Conservation (phyloP, 495 filamentous ascomycete genomes). For the Xylaria venustula region DNA sequence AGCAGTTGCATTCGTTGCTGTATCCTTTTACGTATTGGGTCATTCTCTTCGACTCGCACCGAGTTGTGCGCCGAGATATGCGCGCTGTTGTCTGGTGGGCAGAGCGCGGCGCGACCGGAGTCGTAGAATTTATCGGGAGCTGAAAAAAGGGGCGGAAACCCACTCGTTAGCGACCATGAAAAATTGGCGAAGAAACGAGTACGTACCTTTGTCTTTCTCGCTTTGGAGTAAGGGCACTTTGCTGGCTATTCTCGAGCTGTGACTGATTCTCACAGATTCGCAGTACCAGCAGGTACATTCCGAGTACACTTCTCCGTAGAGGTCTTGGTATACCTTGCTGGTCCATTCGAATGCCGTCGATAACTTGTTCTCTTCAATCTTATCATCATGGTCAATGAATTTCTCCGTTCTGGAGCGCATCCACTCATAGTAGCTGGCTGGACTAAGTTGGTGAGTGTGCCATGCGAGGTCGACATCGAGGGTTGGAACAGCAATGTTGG, state of each 20-base stretch:
- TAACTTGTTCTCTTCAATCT: conserved; percentile 65
- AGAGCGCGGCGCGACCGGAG: conserved; percentile 53
- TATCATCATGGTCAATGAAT: conserved; percentile 86
- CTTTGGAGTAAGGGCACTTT: conserved; percentile 42
- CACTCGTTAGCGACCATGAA: conserved; percentile 27
- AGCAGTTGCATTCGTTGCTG: conserved; percentile 47
- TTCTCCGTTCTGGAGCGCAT: conserved; percentile 37
- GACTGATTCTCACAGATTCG: conserved; percentile 66
- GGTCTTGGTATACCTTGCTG: conserved; percentile 63
- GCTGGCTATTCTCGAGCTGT: conserved; percentile 47
- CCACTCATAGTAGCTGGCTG: conserved; percentile 60
- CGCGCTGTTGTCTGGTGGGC: conserved; percentile 57
- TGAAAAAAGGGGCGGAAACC: conserved; percentile 24
- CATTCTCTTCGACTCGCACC: conserved; percentile 37
- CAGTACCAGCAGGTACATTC: conserved; percentile 93
- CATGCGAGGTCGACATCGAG: conserved; percentile 87
- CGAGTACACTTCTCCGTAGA: conserved; percentile 64
- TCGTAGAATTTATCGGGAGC: conserved; percentile 54
- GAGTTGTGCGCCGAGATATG: conserved; percentile 75
- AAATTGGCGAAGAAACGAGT: conserved; percentile 7
- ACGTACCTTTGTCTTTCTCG: conserved; percentile 38
- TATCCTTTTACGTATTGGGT: conserved; percentile 48
- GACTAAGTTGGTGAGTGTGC: conserved; percentile 69
- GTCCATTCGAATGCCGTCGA: conserved; percentile 73
- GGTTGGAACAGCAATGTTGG: conserved; percentile 69